Conservation (phyloP, 78 protist species). For the Monocercomonoides exilis region DNA sequence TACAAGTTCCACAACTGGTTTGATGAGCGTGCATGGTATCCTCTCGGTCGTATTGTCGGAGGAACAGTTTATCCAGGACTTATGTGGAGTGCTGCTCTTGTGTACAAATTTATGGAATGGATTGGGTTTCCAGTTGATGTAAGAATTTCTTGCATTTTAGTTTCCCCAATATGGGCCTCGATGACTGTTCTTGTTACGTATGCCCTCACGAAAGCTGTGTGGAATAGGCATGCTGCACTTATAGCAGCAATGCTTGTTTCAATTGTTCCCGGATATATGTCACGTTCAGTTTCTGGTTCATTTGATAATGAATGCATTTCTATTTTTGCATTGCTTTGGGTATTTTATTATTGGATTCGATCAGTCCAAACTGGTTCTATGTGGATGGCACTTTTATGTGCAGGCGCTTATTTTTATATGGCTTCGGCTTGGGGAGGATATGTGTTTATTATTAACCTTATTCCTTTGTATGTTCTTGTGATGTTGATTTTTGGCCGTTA, state of each 20-base stretch:
- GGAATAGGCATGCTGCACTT: slow-evolving; percentile 52
- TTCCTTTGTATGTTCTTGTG: slow-evolving; percentile 80
- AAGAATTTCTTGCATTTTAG: slow-evolving; percentile 84
- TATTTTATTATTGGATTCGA: slow-evolving; percentile 75
- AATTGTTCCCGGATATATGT: slow-evolving; percentile 84
- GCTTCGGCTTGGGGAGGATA: slow-evolving; percentile 98
- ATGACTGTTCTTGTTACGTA: slow-evolving; percentile 70
- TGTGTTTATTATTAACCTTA: slow-evolving; percentile 89
- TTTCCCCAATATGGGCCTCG: slow-evolving; percentile 78
- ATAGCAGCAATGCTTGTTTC: slow-evolving; percentile 83
- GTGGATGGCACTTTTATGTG: slow-evolving; percentile 35
- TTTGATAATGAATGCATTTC: slow-evolving; percentile 97
- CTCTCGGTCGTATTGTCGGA: slow-evolving; percentile 95
- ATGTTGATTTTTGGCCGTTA: slow-evolving; percentile 62
- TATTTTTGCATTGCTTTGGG: slow-evolving; percentile 79
- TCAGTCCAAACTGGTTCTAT: slow-evolving; percentile 71
- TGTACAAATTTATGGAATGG: slow-evolving; percentile 56
- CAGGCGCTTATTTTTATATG: slow-evolving; percentile 41
- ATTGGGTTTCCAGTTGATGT: slow-evolving; percentile 68
- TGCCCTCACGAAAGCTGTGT: slow-evolving; percentile 8
- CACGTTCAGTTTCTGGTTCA: slow-evolving; percentile 96
- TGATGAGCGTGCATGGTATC: slow-evolving; percentile 91
- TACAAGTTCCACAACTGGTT: slow-evolving; percentile 90
- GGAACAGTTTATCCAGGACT: slow-evolving; percentile 95
- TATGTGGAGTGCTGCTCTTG: slow-evolving; percentile 77